Evolutionary conservation across 1,284 basidiomycete genomes (phyloP).

Genomic region (Apiotrichum porosum): DNA sequence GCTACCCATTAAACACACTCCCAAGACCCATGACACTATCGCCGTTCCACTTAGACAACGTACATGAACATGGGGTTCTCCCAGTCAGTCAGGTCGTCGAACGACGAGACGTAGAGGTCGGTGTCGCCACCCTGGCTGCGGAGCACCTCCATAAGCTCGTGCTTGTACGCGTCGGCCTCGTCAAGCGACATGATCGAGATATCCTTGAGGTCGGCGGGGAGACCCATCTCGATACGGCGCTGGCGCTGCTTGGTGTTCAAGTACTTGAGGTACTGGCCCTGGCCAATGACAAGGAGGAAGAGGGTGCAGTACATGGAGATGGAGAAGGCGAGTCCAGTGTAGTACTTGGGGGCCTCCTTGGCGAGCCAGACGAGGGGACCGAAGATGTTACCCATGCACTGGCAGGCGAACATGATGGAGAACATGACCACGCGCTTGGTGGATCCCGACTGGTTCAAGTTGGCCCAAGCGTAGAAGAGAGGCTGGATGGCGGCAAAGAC

Average conservation of each 20-base stretch:
- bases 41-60: constrained; percentile 3
- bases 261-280: constrained; percentile 48
- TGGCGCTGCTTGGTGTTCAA: constrained; percentile 36
- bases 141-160: not conserved
- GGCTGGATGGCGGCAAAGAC: constrained; percentile 6
- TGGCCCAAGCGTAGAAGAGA: too few species aligned
- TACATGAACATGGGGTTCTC: constrained; percentile 10
- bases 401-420: constrained; percentile 28
- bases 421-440: constrained; percentile 37
- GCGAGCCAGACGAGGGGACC: constrained; percentile 26
- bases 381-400: constrained; percentile 31
- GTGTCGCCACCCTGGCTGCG: not conserved
- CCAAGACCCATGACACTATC: too few species aligned
- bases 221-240: constrained; percentile 45
- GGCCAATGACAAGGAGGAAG: constrained; percentile 21
- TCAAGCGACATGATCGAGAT: constrained; percentile 49
- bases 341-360: too few species aligned
- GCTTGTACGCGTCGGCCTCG: constrained; percentile 1
- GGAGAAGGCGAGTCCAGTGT: too few species aligned
- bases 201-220: constrained; percentile 41
- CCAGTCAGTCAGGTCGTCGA: constrained; percentile 9
- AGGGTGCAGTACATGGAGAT: constrained; percentile 1
- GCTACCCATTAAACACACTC: too few species aligned
- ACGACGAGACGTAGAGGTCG: not conserved
- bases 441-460: constrained; percentile 24